Evolutionary conservation across 1,284 basidiomycete genomes (phyloP).

Genomic region (Omphalotus olearius): DNA sequence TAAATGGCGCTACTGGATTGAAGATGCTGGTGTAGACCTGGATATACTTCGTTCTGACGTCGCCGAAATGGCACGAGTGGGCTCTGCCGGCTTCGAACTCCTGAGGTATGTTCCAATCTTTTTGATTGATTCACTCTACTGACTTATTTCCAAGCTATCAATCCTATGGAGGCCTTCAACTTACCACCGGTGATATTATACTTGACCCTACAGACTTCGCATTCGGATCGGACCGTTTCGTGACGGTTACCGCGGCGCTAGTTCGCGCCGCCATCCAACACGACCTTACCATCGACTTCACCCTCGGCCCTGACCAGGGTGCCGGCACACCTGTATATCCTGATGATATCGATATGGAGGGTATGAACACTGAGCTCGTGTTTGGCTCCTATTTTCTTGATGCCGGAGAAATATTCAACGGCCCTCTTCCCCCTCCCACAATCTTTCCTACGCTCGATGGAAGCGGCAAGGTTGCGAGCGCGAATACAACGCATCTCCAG

Average conservation of each 20-base stretch:
- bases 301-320: conserved; percentile 16
- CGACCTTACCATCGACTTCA: conserved; percentile 17
- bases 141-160: conserved; percentile 5
- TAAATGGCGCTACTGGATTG: conserved; percentile 19
- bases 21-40: conserved; percentile 14
- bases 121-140: not conserved
- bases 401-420: conserved; percentile 12
- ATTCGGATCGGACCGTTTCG: conserved; percentile 17
- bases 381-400: conserved; percentile 15
- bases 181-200: conserved; percentile 10
- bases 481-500: conserved; percentile 13
- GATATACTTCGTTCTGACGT: conserved; percentile 15
- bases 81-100: conserved; percentile 16
- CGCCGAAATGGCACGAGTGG: conserved; percentile 14
- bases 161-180: conserved; percentile 7
- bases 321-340: conserved; percentile 17
- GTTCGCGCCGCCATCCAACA: conserved; percentile 14
- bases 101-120: conserved; percentile 11
- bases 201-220: conserved; percentile 17
- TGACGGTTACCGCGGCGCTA: conserved; percentile 10
- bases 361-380: conserved; percentile 18
- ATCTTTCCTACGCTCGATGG: conserved; percentile 10
- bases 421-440: conserved; percentile 12
- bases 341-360: conserved; percentile 16
- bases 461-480: conserved; percentile 12